Percentiles rank a stretch among this genome's conserved stretches.
Evolutionary conservation across 2,329 filamentous ascomycete species (phyloP).

Genomic region (Cordyceps pruinosa): DNA sequence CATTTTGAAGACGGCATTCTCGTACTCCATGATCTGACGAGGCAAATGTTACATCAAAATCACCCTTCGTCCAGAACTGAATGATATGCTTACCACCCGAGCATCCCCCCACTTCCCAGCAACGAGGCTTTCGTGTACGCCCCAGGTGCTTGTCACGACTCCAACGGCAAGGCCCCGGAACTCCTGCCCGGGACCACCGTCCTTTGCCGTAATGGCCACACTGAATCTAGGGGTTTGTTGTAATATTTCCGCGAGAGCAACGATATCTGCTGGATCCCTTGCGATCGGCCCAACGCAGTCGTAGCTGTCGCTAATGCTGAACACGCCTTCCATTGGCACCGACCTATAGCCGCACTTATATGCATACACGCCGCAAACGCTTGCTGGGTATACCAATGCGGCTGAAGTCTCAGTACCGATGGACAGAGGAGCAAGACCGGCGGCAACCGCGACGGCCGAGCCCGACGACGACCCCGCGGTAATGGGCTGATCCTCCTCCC

Average conservation of each 20-base stretch:
- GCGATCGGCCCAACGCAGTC: conserved; percentile 9
- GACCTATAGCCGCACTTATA: conserved; percentile 2
- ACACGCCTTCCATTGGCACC: conserved; percentile 8
- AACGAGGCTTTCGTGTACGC: conserved; percentile 1
- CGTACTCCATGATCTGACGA: conserved; percentile 1
- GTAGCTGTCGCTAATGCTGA: conserved; percentile 5
- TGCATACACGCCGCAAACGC: conserved; percentile 7
- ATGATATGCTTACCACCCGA: background rate
- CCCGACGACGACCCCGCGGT: conserved; percentile 11
- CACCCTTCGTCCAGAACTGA: background rate
- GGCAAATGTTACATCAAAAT: background rate
- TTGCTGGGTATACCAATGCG: conserved; percentile 9
- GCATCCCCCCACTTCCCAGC: conserved; percentile 3
- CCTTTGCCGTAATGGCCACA: background rate
- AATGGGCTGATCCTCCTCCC: conserved; percentile 10
- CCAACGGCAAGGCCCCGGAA: background rate
- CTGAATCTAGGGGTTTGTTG: background rate
- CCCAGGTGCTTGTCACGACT: conserved; percentile 1
- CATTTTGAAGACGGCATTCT: background rate
- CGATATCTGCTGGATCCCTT: background rate
- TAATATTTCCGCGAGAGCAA: background rate
- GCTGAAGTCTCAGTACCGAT: conserved; percentile 9
- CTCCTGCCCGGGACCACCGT: background rate
- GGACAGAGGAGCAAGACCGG: conserved; percentile 7
- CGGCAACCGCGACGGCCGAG: conserved; percentile 7